Evolutionary conservation across 441 rosid species (phyloP), one percentile per base, ranked within the genome.

Genomic region (Jatropha multifida): DNA sequence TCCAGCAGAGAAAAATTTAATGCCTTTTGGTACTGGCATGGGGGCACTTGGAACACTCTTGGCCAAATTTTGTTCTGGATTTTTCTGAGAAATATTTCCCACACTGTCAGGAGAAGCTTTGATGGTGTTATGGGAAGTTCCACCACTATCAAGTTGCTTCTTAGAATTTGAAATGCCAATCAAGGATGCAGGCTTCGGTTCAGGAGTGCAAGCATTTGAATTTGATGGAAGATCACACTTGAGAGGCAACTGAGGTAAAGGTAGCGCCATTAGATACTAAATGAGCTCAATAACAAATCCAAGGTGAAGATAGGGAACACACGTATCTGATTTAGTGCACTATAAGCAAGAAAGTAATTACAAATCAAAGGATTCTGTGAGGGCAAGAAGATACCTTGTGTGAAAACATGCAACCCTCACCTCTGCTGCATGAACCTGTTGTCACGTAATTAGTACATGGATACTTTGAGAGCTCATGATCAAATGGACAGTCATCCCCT

Each of bases 401-500:
- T 12, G 94, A 94, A 81, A 93, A 94, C 89, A 89, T 79, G 79
- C 97, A 94, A 69, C 55, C 78, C 74, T 87, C 82, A 37, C 98
- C 96, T 82, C 98, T 85, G 83, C 74, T 74, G 85, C 99, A 95
- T 80, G 68, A 80, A 76, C 98, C 94, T 41, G 82, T 84, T 55
- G 87, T 77, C 4, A 37, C 70, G 71, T 82, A 88, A 76, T 84
- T 93, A 62, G 46, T 76, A 83, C 97, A 95, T 61, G 94, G 90
- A 80, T 95, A 93, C 78, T 90, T 95, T 78, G 89, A 87, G 68
- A 95, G 98, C 64, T 89, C 85, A 73, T 95, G 99, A 78, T 95
- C 99, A 83, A 84, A 93, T 49, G 97, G 98, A 81, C 99, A 93
- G 65, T 88, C 86, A 26, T 90, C 94, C 71, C 97, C 99, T 86